Percentiles rank a stretch among this genome's conserved stretches.
These are phyloP conservation scores for Apiospora malaysiana DNA, from an alignment of 2,329 filamentous ascomycete genomes.

Conservation along the genomic window DNA sequence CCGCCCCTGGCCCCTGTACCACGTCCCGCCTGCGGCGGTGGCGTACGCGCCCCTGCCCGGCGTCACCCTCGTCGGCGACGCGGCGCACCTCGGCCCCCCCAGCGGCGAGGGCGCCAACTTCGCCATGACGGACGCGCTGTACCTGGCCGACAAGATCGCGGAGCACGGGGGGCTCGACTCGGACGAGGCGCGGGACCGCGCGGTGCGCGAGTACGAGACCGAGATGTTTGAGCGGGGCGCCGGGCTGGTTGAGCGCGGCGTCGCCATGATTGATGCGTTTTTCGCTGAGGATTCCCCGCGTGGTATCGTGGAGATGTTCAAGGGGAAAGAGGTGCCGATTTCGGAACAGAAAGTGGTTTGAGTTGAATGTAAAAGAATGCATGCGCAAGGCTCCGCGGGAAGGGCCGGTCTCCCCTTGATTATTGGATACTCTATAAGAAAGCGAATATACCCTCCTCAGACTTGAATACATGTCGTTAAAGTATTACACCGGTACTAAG, in stretches of 20 bases:
- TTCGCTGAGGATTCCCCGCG: neutral
- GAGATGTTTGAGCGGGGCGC: neutral
- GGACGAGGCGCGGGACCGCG: neutral
- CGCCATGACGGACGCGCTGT: slow-evolving; percentile 51
- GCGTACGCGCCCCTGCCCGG: slow-evolving; percentile 46
- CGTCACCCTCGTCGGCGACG: slow-evolving; percentile 55
- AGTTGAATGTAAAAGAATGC: too few relatives aligned
- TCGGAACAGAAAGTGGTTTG: neutral
- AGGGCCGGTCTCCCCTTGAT: too few relatives aligned
- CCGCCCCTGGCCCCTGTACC: slow-evolving; percentile 34
- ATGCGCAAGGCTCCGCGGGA: too few relatives aligned
- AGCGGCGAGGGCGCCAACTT: slow-evolving; percentile 55
- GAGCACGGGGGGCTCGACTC: neutral
- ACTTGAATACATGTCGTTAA: too few relatives aligned
- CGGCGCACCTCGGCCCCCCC: slow-evolving; percentile 52
- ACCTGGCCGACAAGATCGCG: slow-evolving; percentile 39
- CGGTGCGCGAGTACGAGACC: neutral
- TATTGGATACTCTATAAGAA: too few relatives aligned
- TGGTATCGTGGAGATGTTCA: neutral
- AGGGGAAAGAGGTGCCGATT: neutral
- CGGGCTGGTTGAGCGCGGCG: neutral
- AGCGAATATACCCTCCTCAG: too few relatives aligned
- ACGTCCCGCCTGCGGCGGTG: slow-evolving; percentile 25
- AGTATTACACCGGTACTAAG: too few relatives aligned
- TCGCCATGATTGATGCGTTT: neutral